Conservation (phyloP, 2,329 filamentous ascomycete genomes). For the Rosellinia necatrix region DNA sequence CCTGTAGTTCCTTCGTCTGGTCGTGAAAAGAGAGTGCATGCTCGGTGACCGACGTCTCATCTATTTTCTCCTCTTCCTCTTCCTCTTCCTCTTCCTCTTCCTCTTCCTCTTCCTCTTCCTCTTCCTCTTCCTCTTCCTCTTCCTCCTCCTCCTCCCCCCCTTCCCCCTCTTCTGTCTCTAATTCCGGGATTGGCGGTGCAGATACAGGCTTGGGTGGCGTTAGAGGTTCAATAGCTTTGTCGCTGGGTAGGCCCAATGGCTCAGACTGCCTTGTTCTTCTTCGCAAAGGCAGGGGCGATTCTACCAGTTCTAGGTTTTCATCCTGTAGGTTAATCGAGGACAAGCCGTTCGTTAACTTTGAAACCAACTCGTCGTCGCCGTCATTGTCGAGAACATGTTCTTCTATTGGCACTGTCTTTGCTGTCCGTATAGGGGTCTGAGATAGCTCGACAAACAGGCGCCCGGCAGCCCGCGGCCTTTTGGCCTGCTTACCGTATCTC, state of each 20-base stretch:
- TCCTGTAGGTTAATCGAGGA: conserved; percentile 35
- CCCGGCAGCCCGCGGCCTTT: conserved; percentile 51
- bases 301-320: conserved; percentile 27
- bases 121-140: neutral
- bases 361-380: conserved; percentile 36
- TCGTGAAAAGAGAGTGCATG: conserved; percentile 6
- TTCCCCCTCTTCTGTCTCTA: conserved; percentile 13
- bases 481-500: conserved; percentile 57
- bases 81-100: neutral
- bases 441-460: conserved; percentile 58
- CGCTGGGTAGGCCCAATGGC: conserved; percentile 20
- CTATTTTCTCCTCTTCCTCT: conserved; percentile 3
- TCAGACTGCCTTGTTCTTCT: conserved; percentile 32
- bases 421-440: conserved; percentile 50
- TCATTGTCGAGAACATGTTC: conserved; percentile 30
- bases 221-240: conserved; percentile 17
- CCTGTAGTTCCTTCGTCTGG: conserved; percentile 42
- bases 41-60: neutral
- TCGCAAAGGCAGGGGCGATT: conserved; percentile 24
- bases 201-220: conserved; percentile 18
- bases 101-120: conserved; percentile 7
- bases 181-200: conserved; percentile 14
- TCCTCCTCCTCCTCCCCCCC: neutral
- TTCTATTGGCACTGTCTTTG: conserved; percentile 19
- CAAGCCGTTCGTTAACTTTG: conserved; percentile 42